These are phyloP conservation scores for Fusarium drepaniforme DNA, from an alignment of 2,329 filamentous ascomycete genomes.

Conservation along the genomic window DNA sequence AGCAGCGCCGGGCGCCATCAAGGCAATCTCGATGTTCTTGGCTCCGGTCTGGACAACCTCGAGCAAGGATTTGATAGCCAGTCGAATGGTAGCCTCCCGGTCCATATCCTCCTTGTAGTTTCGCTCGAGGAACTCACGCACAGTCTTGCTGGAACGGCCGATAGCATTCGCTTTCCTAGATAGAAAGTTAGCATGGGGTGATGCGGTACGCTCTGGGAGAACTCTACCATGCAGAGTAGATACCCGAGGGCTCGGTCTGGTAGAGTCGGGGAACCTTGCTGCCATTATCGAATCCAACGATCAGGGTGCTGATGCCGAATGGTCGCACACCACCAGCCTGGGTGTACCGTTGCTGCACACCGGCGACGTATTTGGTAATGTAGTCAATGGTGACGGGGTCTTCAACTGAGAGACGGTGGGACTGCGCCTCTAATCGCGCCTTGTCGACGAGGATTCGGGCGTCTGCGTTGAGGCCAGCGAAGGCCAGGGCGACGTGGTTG, in stretches of 20 bases:
- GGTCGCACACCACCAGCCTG: constrained; percentile 98
- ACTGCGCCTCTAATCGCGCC: constrained; percentile 96
- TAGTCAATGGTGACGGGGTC: constrained; percentile 99
- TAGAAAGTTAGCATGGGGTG: constrained; percentile 18
- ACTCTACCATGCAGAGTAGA: constrained; percentile 96
- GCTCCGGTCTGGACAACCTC: constrained; percentile 99
- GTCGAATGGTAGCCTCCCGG: constrained; percentile 92
- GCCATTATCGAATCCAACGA: constrained; percentile 97
- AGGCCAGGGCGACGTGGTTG: constrained; percentile 95
- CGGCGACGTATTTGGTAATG: constrained; percentile 98
- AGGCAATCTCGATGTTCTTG: constrained; percentile 99
- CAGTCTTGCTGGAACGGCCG: constrained; percentile 97
- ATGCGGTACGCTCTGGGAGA: background rate
- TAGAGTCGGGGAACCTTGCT: constrained; percentile 91
- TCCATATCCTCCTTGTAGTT: constrained; percentile 99
- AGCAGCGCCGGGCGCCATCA: constrained; percentile 93
- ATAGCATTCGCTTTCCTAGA: constrained; percentile 98
- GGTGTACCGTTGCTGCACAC: constrained; percentile 98
- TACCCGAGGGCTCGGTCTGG: constrained; percentile 99
- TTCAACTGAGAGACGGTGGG: constrained; percentile 95
- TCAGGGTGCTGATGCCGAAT: constrained; percentile 98
- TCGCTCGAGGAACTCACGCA: constrained; percentile 97
- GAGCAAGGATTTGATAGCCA: constrained; percentile 97
- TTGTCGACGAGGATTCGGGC: constrained; percentile 98
- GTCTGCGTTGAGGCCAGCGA: constrained; percentile 97